Evolutionary conservation across 192 early-diverging fungal genomes (phyloP), one percentile per base, ranked within the genome.

Genomic region (Coemansia sp.): DNA sequence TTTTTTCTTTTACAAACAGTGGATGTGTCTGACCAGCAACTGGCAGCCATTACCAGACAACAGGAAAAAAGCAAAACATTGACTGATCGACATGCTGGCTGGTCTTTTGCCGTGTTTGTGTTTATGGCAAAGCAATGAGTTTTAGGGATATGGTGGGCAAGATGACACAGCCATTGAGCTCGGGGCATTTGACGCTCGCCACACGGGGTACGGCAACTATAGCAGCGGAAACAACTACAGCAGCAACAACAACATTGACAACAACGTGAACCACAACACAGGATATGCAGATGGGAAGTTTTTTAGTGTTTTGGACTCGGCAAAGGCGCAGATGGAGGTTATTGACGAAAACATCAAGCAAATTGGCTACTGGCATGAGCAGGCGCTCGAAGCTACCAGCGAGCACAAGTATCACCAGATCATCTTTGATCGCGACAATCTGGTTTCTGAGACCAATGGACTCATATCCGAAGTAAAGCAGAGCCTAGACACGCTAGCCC

Each of bases 101-200:
- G 39, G 39, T 17, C 9, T 17, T 46, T 17, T 46, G 39, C 39
- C 17, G 11, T 46, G 39, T 9, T 17, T 46, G 8, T 17, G 11
- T 46, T 46, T 3, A 46, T 46, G 39, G 14, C 11, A 20, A 11
- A 14, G 54, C 31, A 17, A 6, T 27, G 24, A 24, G 25, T 6
- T 65, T 27, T 76, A 76, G 74, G 80, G 71, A 24, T 72, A 72
- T 30, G 70, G 60, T 42, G 80, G 57, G 61, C 63, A 51, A 24
- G 70, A 76, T 36, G 68, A 77, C 42, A 76, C 71, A 39, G 74
- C 75, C 30, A 76, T 76, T 52, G 75, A 82, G 65, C 61, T 76
- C 58, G 75, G 74, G 25, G 53, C 64, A 23, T 53, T 74, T 21
- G 67, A 68, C 23, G 63, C 11, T 51, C 36, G 63, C 54, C 31